phyloP scores from a whole-genome alignment of 768 basidiomycete genomes.

The Pulveroboletus ravenelii region DNA sequence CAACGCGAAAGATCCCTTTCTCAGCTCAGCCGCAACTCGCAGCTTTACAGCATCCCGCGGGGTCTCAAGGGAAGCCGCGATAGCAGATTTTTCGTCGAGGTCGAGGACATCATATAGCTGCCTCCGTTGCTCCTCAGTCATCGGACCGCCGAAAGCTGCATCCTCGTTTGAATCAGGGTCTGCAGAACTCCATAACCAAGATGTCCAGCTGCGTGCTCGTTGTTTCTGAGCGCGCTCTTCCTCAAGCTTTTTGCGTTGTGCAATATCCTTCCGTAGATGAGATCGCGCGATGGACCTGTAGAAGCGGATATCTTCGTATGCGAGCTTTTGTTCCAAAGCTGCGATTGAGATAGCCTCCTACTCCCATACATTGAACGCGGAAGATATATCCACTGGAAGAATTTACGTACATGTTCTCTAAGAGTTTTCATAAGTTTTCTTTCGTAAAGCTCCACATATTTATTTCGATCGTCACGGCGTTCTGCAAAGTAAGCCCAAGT shows the following conservation, averaged over 20 bases:
- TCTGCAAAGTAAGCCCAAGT: conserved; percentile 89
- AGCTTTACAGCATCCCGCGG: conserved; percentile 79
- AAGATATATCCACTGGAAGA: neutral
- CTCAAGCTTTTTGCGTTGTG: conserved; percentile 56
- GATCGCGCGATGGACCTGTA: conserved; percentile 94
- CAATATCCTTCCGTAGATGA: conserved; percentile 79
- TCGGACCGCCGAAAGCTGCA: conserved; percentile 53
- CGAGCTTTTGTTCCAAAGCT: conserved; percentile 72
- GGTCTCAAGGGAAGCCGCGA: conserved; percentile 62
- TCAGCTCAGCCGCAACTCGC: conserved; percentile 69
- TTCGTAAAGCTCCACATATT: conserved; percentile 82
- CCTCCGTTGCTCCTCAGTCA: conserved; percentile 88
- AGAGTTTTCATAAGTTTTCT: conserved; percentile 58
- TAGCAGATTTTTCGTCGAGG: conserved; percentile 82
- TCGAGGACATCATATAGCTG: conserved; percentile 88
- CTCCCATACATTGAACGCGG: neutral
- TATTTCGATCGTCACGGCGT: conserved; percentile 80
- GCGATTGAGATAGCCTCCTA: conserved; percentile 55
- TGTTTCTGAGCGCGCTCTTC: conserved; percentile 61
- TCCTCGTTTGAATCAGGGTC: conserved; percentile 42
- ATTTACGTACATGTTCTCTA: conserved; percentile 46
- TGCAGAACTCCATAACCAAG: conserved; percentile 83
- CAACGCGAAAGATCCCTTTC: conserved; percentile 84
- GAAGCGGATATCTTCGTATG: conserved; percentile 94
- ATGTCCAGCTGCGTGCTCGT: conserved; percentile 54